A percentile compares a stretch with the other conserved stretches of the same genome.
phyloP scores from a whole-genome alignment of 129 eudicot genomes.

The Escallonia rubra region DNA sequence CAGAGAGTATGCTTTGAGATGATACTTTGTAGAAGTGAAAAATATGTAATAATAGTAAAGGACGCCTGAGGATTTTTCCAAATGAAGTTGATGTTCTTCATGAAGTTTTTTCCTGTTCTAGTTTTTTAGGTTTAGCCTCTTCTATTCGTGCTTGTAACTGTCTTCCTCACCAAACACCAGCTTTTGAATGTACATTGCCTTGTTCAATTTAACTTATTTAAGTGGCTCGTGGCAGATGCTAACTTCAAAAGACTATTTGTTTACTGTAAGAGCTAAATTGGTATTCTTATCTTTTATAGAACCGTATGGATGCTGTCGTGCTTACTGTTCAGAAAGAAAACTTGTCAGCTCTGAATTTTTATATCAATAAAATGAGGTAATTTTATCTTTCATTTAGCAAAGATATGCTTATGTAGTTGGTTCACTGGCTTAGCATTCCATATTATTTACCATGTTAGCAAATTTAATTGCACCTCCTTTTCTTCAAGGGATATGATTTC shows the following conservation, averaged over 20 bases:
- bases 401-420: not conserved
- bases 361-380: constrained; percentile 62
- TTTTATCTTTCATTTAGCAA: not conserved
- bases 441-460: no score
- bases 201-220: not conserved
- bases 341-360: constrained; percentile 65
- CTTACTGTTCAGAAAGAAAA: constrained; percentile 88
- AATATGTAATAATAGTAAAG: no score
- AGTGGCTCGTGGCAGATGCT: not conserved
- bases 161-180: not conserved
- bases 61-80: not conserved
- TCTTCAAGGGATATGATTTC: no score
- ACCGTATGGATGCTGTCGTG: constrained; percentile 79
- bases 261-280: constrained; percentile 13
- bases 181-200: not conserved
- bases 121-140: not conserved
- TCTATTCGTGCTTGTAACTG: not conserved
- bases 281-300: constrained; percentile 33
- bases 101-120: not conserved
- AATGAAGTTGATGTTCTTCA: not conserved
- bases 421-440: no score
- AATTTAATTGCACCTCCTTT: no score
- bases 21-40: not conserved
- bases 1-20: not conserved
- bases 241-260: not conserved